Base-by-base conservation (phyloP, 2,329 filamentous ascomycete species). In the Alternaria infectoria region DNA sequence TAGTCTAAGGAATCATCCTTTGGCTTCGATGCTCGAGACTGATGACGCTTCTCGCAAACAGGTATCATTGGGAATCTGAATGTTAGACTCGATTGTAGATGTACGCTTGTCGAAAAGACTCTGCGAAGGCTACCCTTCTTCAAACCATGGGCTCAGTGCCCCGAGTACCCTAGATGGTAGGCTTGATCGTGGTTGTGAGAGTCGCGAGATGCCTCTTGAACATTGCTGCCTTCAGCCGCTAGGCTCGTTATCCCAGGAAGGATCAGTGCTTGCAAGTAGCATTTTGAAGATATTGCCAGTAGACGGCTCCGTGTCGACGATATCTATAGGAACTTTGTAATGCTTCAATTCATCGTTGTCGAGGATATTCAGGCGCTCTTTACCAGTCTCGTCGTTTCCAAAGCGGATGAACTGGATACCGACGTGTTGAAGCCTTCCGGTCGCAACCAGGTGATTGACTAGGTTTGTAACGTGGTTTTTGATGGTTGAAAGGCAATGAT, bases 341-440 rank as follows among this genome's bases (percentile, higher is more conserved):
- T 58, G 11, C 15, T 44, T 3, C 15, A 68, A 21, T 1, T 25
- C 0, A 5, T 51, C 47, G 40, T 63, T 44, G 40, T 73, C 70
- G 9, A 75, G 55, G 55, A 40, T n/a, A 6, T 62, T 6, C 2
- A 75, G 61, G 25, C 65, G 61, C 40, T 57, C 4, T 15, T 36
- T 64, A 0, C 68, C 71, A 3, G 36, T 50, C 23, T 10, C 6
- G 17, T 70, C 61, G 13, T 69, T 6, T 0, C 70, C 72, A 30
- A 75, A 72, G 6, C 61, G 68, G 32, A 75, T 70, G 44, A 75
- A 75, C 19, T 74, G 62, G 13, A 75, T 69, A 0, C 68, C 69
- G n/a, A 49, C 45, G 11, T 47, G 45, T 7, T 47, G 4, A 5
- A 74, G 17, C n/a, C 32, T 36, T 36, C 45, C 17, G 26, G 32